These are phyloP conservation scores for Dianthus caryophyllus DNA, from an alignment of 148 eudicot genomes.

Conservation along the genomic window DNA sequence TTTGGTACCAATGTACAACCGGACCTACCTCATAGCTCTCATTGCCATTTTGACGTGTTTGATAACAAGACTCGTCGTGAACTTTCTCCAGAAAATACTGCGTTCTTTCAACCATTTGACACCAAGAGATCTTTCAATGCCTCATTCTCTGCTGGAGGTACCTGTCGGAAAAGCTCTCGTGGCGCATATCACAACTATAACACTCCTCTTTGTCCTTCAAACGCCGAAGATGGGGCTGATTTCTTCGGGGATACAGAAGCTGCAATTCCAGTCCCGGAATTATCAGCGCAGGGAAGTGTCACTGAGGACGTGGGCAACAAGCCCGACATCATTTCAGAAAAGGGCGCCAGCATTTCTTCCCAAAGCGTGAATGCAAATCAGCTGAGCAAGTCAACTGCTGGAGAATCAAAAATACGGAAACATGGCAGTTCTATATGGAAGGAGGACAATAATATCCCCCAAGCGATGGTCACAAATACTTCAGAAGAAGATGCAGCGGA, in stretches of 20 bases:
- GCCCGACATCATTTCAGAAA: constrained; percentile 10
- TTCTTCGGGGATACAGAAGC: constrained; percentile 28
- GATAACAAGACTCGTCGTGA: constrained; percentile 16
- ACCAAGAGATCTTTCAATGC: constrained; percentile 15
- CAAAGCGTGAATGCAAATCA: constrained; percentile 6
- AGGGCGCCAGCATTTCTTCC: constrained; percentile 1
- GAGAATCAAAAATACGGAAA: constrained; percentile 11
- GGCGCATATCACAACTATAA: constrained; percentile 9
- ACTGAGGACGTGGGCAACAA: constrained; percentile 18
- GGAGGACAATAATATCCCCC: background rate
- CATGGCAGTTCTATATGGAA: background rate
- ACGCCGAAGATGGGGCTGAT: constrained; percentile 18
- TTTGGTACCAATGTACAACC: constrained; percentile 9
- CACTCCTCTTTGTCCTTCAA: constrained; percentile 17
- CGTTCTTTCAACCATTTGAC: constrained; percentile 21
- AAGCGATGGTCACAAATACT: constrained; percentile 8
- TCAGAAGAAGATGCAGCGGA: constrained; percentile 23
- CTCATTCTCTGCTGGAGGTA: constrained; percentile 18
- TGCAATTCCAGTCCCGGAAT: constrained; percentile 22
- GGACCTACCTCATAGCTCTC: constrained; percentile 14
- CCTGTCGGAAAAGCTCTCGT: constrained; percentile 11
- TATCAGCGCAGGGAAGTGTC: constrained; percentile 30
- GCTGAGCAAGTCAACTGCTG: constrained; percentile 13
- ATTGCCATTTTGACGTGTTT: constrained; percentile 6
- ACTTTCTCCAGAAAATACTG: constrained; percentile 20